phyloP scores from a whole-genome alignment of 2,329 filamentous ascomycete species.

The Fusarium sp. region DNA sequence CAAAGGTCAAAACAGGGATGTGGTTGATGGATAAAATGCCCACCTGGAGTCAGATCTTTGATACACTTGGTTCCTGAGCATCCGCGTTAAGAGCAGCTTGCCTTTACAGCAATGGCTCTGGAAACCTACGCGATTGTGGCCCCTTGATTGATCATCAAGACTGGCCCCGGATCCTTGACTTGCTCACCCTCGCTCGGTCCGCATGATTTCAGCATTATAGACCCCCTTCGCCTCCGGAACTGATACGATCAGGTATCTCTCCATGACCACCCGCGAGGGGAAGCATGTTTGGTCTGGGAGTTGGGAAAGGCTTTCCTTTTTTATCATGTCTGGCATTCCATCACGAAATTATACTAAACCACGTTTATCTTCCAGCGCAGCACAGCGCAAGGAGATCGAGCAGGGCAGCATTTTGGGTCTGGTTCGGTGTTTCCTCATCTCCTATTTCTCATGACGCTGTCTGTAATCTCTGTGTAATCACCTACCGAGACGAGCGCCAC shows the following conservation, averaged over 20 bases:
- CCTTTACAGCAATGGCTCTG: constrained; percentile 21
- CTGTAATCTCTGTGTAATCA: constrained; percentile 49
- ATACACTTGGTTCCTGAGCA: constrained; percentile 11
- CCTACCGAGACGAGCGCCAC: constrained; percentile 39
- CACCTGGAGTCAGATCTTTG: constrained; percentile 16
- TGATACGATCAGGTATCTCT: constrained; percentile 42
- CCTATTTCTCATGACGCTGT: constrained; percentile 50
- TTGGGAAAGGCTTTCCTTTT: constrained; percentile 41
- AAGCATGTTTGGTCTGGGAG: constrained; percentile 44
- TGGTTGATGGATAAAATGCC: constrained; percentile 27
- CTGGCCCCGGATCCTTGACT: constrained; percentile 14
- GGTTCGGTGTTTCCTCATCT: constrained; percentile 52
- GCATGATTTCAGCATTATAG: constrained; percentile 44
- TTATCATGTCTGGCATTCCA: constrained; percentile 54
- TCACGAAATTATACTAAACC: constrained; percentile 55
- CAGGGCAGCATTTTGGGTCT: constrained; percentile 58
- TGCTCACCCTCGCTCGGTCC: constrained; percentile 38
- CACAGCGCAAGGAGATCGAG: constrained; percentile 58
- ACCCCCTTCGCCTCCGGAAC: constrained; percentile 35
- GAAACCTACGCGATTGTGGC: constrained; percentile 3
- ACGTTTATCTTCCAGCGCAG: constrained; percentile 57
- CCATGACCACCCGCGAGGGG: constrained; percentile 34
- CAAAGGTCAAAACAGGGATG: constrained; percentile 9
- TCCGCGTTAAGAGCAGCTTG: constrained; percentile 9
- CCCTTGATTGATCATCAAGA: constrained; percentile 15